Evolutionary conservation across 2,329 filamentous ascomycete genomes (phyloP).

Genomic region (Furcasterigmium sp.): DNA sequence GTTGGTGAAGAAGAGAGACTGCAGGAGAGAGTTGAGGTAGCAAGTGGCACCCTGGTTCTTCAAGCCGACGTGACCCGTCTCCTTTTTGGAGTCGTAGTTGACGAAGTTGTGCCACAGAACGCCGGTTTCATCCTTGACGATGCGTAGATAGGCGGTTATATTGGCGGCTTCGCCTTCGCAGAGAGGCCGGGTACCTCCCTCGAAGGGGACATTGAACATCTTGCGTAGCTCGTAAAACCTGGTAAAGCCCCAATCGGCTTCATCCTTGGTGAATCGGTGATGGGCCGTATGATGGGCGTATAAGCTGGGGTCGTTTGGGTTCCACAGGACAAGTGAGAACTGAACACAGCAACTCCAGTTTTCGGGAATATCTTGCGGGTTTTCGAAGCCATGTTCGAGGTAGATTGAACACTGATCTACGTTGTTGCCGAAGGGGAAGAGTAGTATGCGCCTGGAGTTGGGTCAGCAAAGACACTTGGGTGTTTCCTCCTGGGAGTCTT

Average conservation of each 20-base stretch:
- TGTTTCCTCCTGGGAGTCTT: neutral
- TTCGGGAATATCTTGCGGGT: slow-evolving; percentile 64
- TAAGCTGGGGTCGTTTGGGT: slow-evolving; percentile 84
- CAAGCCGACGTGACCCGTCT: slow-evolving; percentile 93
- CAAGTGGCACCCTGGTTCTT: slow-evolving; percentile 95
- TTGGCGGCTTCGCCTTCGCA: slow-evolving; percentile 73
- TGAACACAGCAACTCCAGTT: slow-evolving; percentile 97
- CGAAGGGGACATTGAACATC: slow-evolving; percentile 76
- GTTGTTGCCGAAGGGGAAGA: slow-evolving; percentile 94
- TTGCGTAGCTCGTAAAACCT: slow-evolving; percentile 83
- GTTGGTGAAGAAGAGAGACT: slow-evolving; percentile 84
- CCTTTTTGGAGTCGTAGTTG: slow-evolving; percentile 98
- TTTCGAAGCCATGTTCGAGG: slow-evolving; percentile 86
- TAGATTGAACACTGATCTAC: slow-evolving; percentile 93
- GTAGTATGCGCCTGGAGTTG: slow-evolving; percentile 71
- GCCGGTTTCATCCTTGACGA: slow-evolving; percentile 82
- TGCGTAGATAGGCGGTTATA: slow-evolving; percentile 75
- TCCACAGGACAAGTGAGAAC: slow-evolving; percentile 91
- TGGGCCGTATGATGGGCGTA: slow-evolving; percentile 79
- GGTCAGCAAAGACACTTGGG: slow-evolving; percentile 14
- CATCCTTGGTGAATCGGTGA: slow-evolving; percentile 92
- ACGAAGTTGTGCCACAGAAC: slow-evolving; percentile 88
- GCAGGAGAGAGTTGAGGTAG: slow-evolving; percentile 79
- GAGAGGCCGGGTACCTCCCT: slow-evolving; percentile 62
- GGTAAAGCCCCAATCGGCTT: slow-evolving; percentile 99